Evolutionary conservation across 2,329 filamentous ascomycete species (phyloP).

Genomic region (Phyllosticta paracitricarpa): DNA sequence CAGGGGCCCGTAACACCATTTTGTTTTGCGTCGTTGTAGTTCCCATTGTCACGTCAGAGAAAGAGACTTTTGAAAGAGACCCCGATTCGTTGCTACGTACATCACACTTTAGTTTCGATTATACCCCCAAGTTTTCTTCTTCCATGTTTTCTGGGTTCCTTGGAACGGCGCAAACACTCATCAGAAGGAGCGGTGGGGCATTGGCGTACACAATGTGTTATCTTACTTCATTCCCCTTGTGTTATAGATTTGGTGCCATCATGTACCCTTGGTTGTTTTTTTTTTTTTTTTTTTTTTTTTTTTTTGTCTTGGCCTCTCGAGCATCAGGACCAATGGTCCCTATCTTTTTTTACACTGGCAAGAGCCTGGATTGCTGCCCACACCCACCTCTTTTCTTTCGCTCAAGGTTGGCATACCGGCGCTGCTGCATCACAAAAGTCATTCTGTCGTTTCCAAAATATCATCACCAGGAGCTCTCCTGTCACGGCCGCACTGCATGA

Average conservation of each 20-base stretch:
- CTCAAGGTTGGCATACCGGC: not conserved
- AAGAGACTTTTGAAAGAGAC: conserved; percentile 6
- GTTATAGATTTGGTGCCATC: conserved; percentile 3
- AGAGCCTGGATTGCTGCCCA: not conserved
- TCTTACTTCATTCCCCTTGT: not conserved
- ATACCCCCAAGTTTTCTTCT: conserved; percentile 6
- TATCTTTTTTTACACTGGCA: not conserved
- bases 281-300: not conserved
- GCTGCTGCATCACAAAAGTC: not conserved
- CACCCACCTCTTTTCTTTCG: not conserved
- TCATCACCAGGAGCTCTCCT: not conserved
- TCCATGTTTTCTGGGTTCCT: conserved; percentile 3
- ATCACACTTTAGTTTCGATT: conserved; percentile 4
- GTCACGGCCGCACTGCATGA: not conserved
- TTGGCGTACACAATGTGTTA: not conserved
- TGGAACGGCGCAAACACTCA: conserved; percentile 2
- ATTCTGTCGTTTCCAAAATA: not conserved
- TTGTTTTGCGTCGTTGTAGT: conserved; percentile 4
- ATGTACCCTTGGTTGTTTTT: not conserved
- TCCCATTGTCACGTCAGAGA: conserved; percentile 1
- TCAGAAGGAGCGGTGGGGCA: not conserved
- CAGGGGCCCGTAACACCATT: not conserved
- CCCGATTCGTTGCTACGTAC: conserved; percentile 6
- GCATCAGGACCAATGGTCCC: not conserved
- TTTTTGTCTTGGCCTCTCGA: not conserved